Evolutionary conservation across 805 yeast species (phyloP), one percentile per base, ranked within the genome.

Genomic region (Kluyveromyces aestuarii): DNA sequence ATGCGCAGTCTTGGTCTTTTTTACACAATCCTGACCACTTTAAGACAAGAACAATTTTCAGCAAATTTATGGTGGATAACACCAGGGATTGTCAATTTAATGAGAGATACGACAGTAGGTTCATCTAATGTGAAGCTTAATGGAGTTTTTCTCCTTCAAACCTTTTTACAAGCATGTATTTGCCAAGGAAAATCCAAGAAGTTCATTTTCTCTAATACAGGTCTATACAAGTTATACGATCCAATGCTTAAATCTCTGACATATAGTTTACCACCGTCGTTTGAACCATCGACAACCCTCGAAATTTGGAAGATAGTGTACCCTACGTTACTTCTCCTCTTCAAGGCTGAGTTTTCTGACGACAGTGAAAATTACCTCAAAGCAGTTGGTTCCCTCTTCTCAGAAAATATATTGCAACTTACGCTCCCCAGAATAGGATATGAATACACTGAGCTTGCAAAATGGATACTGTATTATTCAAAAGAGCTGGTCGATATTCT

Each of bases 31-130:
- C 47, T 64, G 9, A 17, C 41, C 9, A 46, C 55, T 49, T 27
- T 63, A 27, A 42, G 46, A 16, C 50, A 51, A 25, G 46, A 46
- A 21, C 51, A 58, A n/a, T 45, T 65, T 1, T 59, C 66, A 5
- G 41, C 58, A 2, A 58, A 64, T 50, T 38, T 65, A 18, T 53
- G 64, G 55, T 65, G 69, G 69, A 59, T 65, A 11, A 56, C 58
- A 8, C 68, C 69, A 2, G 67, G 66, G 2, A 60, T 65, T 11
- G 47, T 64, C 21, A 63, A 63, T 47, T 40, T 64, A 7, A 33
- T 65, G 41, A 68, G 64, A 44, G 62, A 63, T 47, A 58, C 65
- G 1, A 54, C 56, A 8, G 8, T 11, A 16, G 63, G 63, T 47
- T 33, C 60, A 13, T 44, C 42, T 9, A 51, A 54, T 13, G 53